Base-by-base conservation (phyloP, 2,329 filamentous ascomycete species). In the Diaporthe aspalathi region DNA sequence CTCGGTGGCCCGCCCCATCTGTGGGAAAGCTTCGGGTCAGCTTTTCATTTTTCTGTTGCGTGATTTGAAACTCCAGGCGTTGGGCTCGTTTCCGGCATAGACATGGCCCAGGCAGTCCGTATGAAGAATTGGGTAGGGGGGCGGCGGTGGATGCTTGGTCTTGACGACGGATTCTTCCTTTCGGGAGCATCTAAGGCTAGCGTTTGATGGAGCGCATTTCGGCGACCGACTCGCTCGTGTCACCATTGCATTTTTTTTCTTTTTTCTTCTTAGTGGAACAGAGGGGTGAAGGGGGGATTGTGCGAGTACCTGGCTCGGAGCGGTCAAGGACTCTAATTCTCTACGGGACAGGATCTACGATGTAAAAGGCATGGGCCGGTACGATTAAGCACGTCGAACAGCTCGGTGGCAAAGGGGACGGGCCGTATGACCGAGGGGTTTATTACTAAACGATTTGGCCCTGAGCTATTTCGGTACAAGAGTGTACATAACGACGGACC, bases 401-500 rank as follows among this genome's bases (percentile, higher is more conserved):
- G 60, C 49, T 70, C 24, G 57, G 54, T 47, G 68, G 50, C 49
- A 32, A 35, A 35, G 57, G 49, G 45, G 38, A 22, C 43, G n/a
- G 53, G 47, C 35, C 43, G 62, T 67, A 56, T 47, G 47, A 47
- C 67, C 60, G 62, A 70, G 63, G 60, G 27, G 29, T 38, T 57
- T 52, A 17, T 38, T 53, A 40, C 45, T 40, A 43, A 24, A 29
- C 17, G 38, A 50, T 45, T 20, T 65, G 67, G 57, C 62, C 57
- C 47, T 43, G 40, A 24, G 67, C 60, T 70, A 50, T 60, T 70
- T 67, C 62, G 57, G 53, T 57, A 50, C 47, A 66, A 68, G 65
- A 63, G 70, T 72, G 67, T 72, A 72, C 53, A 72, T 70, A 67
- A 70, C 68, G 68, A 72, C 63, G 60, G 57, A 63, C 62, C 71